Percentiles rank a stretch among this genome's conserved stretches.
Evolutionary conservation across 2,329 filamentous ascomycete genomes (phyloP).

Genomic region (Dothiorella sarmentorum): DNA sequence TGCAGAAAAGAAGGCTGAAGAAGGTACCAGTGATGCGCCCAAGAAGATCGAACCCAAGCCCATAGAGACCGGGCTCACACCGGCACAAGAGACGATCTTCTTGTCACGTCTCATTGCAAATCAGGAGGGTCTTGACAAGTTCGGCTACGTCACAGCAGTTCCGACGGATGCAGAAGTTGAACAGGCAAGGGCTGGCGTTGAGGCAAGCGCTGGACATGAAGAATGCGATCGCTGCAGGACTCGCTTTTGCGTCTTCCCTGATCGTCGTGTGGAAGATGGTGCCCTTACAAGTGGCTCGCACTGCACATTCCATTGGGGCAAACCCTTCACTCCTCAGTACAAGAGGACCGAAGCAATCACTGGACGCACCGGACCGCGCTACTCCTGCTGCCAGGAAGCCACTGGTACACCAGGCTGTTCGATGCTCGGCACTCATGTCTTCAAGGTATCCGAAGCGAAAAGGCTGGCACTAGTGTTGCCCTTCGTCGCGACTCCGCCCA

Average conservation of each 20-base stretch:
- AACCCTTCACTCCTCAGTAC: slow-evolving; percentile 55
- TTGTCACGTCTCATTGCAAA: slow-evolving; percentile 62
- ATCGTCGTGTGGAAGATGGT: slow-evolving; percentile 67
- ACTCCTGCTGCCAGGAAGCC: slow-evolving; percentile 73
- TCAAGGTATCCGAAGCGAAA: slow-evolving; percentile 74
- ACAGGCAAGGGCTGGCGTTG: slow-evolving; percentile 61
- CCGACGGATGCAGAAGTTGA: slow-evolving; percentile 66
- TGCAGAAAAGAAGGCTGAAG: slow-evolving; percentile 25
- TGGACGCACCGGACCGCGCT: slow-evolving; percentile 43
- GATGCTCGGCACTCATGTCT: slow-evolving; percentile 71
- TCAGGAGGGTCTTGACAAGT: slow-evolving; percentile 58
- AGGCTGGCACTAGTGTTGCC: slow-evolving; percentile 75
- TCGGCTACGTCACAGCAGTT: slow-evolving; percentile 70
- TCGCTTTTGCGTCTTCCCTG: slow-evolving; percentile 89
- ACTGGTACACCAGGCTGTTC: slow-evolving; percentile 77
- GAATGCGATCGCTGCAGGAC: slow-evolving; percentile 81
- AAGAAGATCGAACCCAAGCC: slow-evolving; percentile 41
- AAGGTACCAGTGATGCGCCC: slow-evolving; percentile 27
- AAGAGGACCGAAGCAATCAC: slow-evolving; percentile 49
- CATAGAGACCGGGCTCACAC: slow-evolving; percentile 67
- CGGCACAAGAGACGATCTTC: slow-evolving; percentile 65
- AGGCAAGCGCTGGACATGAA: slow-evolving; percentile 73
- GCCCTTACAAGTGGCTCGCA: slow-evolving; percentile 72
- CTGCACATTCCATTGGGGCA: slow-evolving; percentile 80
- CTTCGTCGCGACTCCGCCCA: slow-evolving; percentile 73